Evolutionary conservation across 2,329 filamentous ascomycete genomes (phyloP).

Genomic region (Nothophaeocryptopus gaeumannii): DNA sequence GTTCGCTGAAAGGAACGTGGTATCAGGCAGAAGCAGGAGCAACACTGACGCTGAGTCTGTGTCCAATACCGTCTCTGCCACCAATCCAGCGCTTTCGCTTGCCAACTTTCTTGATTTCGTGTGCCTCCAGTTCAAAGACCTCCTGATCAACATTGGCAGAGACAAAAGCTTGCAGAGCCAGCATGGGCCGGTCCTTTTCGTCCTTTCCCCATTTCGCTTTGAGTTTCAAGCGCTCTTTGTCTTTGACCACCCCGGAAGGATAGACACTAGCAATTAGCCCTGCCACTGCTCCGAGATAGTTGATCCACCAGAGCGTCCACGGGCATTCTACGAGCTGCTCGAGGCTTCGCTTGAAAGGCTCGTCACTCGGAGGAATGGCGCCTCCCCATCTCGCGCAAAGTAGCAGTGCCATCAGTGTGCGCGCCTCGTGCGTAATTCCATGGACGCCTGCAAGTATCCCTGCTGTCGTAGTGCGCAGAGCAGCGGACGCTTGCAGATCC

Average conservation of each 20-base stretch:
- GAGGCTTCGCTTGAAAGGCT: conserved; percentile 54
- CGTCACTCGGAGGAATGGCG: conserved; percentile 58
- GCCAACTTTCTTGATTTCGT: conserved; percentile 54
- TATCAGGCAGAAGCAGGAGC: background rate
- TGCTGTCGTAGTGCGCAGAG: conserved; percentile 69
- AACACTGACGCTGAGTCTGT: conserved; percentile 39
- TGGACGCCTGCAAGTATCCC: conserved; percentile 66
- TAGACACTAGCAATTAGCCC: conserved; percentile 58
- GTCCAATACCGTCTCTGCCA: conserved; percentile 41
- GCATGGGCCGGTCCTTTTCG: conserved; percentile 42
- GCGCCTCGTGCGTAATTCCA: conserved; percentile 68
- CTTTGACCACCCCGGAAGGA: conserved; percentile 54
- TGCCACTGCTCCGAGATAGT: conserved; percentile 61
- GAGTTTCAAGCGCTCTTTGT: conserved; percentile 43
- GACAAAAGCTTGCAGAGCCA: conserved; percentile 43
- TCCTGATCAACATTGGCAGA: conserved; percentile 42
- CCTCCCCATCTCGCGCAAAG: conserved; percentile 73
- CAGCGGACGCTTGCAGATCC: conserved; percentile 58
- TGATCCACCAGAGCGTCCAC: conserved; percentile 62
- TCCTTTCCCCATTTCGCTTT: conserved; percentile 43
- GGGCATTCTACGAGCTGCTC: conserved; percentile 50
- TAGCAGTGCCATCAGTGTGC: conserved; percentile 68
- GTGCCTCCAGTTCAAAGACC: conserved; percentile 40
- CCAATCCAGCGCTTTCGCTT: conserved; percentile 59
- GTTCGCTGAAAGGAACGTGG: background rate